Percentiles rank a stretch among this genome's conserved stretches.
Evolutionary conservation across 108 stramenopile genomes (phyloP).

Genomic region (Stephanodiscus minutulus): DNA sequence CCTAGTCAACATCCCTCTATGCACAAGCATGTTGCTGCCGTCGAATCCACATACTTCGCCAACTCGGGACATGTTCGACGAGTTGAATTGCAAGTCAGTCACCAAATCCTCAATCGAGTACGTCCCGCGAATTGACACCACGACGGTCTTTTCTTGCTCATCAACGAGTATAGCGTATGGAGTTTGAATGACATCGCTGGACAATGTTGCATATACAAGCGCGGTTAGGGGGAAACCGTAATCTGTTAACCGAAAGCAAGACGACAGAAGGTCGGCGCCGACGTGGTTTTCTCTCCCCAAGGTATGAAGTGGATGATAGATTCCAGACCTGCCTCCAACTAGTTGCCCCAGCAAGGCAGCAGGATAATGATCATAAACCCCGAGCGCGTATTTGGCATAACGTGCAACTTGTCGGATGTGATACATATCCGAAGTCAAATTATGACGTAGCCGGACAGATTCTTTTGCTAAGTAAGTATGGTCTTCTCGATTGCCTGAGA

Average conservation of each 20-base stretch:
- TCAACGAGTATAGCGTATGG: slow-evolving; percentile 31
- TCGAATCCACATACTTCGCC: slow-evolving; percentile 25
- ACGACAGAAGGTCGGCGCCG: background rate
- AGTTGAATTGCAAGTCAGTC: slow-evolving; percentile 11
- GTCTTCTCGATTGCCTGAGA: too few relatives aligned
- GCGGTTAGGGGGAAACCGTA: slow-evolving; percentile 12
- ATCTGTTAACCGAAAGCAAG: slow-evolving; percentile 19
- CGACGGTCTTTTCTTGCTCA: slow-evolving; percentile 25
- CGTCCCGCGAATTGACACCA: slow-evolving; percentile 28
- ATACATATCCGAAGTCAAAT: slow-evolving; percentile 10
- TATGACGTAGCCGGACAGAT: background rate
- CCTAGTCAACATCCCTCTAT: slow-evolving; percentile 27
- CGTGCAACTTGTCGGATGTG: slow-evolving; percentile 26
- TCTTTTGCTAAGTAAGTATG: background rate
- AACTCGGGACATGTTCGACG: slow-evolving; percentile 14
- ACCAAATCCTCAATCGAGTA: slow-evolving; percentile 25
- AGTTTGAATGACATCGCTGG: slow-evolving; percentile 7
- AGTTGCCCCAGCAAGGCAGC: background rate
- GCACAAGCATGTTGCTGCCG: slow-evolving; percentile 4
- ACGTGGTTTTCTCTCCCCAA: background rate
- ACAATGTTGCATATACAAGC: slow-evolving; percentile 17
- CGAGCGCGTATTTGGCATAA: slow-evolving; percentile 19
- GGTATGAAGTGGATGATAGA: background rate
- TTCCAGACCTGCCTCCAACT: background rate
- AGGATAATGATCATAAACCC: slow-evolving; percentile 21